Conservation (phyloP, 495 filamentous ascomycete species). For the Hyaloscypha variabilis region DNA sequence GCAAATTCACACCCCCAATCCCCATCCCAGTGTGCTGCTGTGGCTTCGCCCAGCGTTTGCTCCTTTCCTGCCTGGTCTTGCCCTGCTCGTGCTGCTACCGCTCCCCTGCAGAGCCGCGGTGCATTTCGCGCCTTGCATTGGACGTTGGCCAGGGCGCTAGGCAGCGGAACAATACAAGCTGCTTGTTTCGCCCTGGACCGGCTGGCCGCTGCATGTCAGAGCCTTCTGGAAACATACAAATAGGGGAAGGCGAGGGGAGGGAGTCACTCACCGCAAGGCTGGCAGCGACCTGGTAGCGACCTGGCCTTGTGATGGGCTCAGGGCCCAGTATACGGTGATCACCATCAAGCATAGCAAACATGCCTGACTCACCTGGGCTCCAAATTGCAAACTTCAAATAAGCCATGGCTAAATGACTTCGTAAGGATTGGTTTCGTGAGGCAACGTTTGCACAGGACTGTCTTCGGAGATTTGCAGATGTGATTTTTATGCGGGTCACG, state of each 20-base stretch:
- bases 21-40: no score
- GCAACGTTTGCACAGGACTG: neutral
- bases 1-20: no score
- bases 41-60: no score
- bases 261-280: constrained; percentile 12
- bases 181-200: constrained; percentile 8
- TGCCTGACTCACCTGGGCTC: neutral
- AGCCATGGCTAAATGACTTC: neutral
- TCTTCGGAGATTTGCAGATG: constrained; percentile 19
- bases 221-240: neutral
- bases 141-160: neutral
- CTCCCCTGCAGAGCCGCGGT: neutral
- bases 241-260: no score
- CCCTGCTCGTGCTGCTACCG: neutral
- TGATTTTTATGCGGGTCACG: constrained; percentile 15
- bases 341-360: neutral
- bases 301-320: neutral
- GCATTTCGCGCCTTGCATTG: neutral
- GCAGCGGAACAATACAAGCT: constrained; percentile 9
- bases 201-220: constrained; percentile 7
- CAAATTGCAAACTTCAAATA: neutral
- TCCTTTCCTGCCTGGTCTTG: neutral
- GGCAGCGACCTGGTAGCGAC: no score
- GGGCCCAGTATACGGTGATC: neutral
- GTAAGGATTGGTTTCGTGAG: neutral